Evolutionary conservation across 805 yeast species (phyloP).

Genomic region (Lachancea quebecensis): DNA sequence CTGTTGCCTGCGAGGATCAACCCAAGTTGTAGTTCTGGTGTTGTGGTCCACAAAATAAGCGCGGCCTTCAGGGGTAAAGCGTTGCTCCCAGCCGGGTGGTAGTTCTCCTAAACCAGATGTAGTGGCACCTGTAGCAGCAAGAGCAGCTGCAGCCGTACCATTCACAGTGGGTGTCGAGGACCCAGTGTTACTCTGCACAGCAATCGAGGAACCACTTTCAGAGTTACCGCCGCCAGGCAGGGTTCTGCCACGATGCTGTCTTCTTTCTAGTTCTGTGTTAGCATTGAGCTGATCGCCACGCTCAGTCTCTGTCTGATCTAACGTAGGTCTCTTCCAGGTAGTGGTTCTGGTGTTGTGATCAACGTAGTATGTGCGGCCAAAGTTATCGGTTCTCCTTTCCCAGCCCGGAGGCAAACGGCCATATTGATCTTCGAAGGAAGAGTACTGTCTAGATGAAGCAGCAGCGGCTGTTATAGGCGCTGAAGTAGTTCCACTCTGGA

Average conservation of each 20-base stretch:
- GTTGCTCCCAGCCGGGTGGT: constrained; percentile 99
- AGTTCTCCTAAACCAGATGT: constrained; percentile 94
- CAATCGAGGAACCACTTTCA: constrained; percentile 23
- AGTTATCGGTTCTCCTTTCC: constrained; percentile 97
- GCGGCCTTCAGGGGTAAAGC: constrained; percentile 96
- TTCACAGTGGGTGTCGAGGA: constrained; percentile 39
- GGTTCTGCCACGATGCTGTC: constrained; percentile 85
- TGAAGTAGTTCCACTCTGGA: constrained; percentile 24
- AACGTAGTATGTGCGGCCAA: constrained; percentile 95
- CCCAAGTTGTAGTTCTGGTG: constrained; percentile 99
- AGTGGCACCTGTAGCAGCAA: constrained; percentile 71
- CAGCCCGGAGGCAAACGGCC: constrained; percentile 98
- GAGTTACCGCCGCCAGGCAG: constrained; percentile 56
- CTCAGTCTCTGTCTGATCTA: constrained; percentile 69
- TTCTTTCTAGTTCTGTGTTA: constrained; percentile 78
- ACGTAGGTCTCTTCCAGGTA: constrained; percentile 96
- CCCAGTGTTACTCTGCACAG: constrained; percentile 43
- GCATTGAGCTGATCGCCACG: constrained; percentile 52
- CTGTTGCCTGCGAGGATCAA: constrained; percentile 98
- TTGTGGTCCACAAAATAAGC: constrained; percentile 98
- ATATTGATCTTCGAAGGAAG: constrained; percentile 93
- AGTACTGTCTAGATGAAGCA: constrained; percentile 51
- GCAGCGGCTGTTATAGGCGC: constrained; percentile 21
- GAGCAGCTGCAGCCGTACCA: constrained; percentile 56
- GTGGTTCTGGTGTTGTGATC: constrained; percentile 97